Percentiles rank a stretch among this genome's conserved stretches.
phyloP scores from a whole-genome alignment of 495 filamentous ascomycete genomes.

The Poronia punctata region DNA sequence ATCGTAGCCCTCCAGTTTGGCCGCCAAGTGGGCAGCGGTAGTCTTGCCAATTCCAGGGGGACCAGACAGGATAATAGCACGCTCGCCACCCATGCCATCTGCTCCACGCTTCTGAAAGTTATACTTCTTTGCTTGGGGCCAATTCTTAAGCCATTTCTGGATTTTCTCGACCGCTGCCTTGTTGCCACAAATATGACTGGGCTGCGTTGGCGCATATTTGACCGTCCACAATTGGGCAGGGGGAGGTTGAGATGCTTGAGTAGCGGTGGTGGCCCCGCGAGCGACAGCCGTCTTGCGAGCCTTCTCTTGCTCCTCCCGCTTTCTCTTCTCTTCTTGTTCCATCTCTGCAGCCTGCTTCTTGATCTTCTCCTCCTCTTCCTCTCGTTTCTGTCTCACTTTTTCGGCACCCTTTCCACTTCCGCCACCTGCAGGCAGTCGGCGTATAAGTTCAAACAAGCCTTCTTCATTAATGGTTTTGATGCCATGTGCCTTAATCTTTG shows the following conservation, averaged over 20 bases:
- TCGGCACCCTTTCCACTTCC: conserved; percentile 83
- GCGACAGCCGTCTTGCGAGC: conserved; percentile 41
- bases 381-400: conserved; percentile 71
- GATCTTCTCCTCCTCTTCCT: conserved; percentile 71
- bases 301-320: conserved; percentile 42
- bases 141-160: conserved; percentile 77
- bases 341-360: conserved; percentile 73
- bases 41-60: conserved; percentile 98
- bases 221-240: conserved; percentile 83
- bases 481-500: conserved; percentile 66
- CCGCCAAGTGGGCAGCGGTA: conserved; percentile 89
- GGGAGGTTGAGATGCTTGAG: conserved; percentile 30
- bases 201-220: conserved; percentile 82
- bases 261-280: conserved; percentile 29
- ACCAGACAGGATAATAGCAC: conserved; percentile 87
- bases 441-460: conserved; percentile 83
- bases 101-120: conserved; percentile 72
- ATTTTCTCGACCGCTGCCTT: conserved; percentile 85
- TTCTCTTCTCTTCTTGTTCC: conserved; percentile 57
- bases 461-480: conserved; percentile 92
- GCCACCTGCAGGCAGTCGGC: conserved; percentile 74
- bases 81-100: conserved; percentile 70
- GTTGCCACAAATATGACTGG: conserved; percentile 91
- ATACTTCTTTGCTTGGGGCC: conserved; percentile 64
- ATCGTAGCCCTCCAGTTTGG: conserved; percentile 88